These are phyloP conservation scores for Acer yangbiense DNA, from an alignment of 345 rosid genomes.

Conservation along the genomic window DNA sequence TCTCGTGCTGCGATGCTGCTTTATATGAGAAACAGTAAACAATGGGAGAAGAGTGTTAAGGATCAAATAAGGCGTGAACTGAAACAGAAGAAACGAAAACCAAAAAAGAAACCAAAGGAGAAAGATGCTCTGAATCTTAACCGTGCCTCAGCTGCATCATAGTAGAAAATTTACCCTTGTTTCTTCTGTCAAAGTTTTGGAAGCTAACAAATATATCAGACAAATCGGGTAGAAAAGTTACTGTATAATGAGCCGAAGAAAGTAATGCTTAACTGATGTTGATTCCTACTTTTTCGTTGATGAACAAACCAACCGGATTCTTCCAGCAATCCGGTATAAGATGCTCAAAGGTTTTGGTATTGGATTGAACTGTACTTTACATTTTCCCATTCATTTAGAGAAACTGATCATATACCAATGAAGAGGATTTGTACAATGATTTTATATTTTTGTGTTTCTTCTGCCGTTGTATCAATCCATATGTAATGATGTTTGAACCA, in stretches of 20 bases:
- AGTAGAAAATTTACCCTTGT: background rate
- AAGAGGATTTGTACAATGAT: background rate
- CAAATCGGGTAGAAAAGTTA: background rate
- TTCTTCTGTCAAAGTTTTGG: background rate
- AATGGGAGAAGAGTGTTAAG: constrained; percentile 75
- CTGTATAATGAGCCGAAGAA: background rate
- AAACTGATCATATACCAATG: background rate
- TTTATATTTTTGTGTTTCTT: background rate
- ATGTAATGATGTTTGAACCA: too few species aligned
- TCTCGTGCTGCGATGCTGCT: constrained; percentile 94
- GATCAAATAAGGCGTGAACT: constrained; percentile 55
- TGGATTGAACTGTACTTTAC: background rate
- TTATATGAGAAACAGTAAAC: constrained; percentile 62
- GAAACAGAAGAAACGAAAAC: constrained; percentile 73
- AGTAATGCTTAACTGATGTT: background rate
- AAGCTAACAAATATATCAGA: background rate
- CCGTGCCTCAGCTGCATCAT: constrained; percentile 14
- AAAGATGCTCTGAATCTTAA: constrained; percentile 16
- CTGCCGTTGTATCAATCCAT: background rate
- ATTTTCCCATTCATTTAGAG: background rate
- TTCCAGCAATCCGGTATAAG: background rate
- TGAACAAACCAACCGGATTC: background rate
- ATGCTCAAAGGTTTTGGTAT: background rate
- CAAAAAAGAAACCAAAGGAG: constrained; percentile 52
- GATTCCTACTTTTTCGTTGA: background rate